Percentiles rank a stretch among this genome's conserved stretches.
Evolutionary conservation across 495 filamentous ascomycete species (phyloP).

Genomic region (Neurospora sp.): DNA sequence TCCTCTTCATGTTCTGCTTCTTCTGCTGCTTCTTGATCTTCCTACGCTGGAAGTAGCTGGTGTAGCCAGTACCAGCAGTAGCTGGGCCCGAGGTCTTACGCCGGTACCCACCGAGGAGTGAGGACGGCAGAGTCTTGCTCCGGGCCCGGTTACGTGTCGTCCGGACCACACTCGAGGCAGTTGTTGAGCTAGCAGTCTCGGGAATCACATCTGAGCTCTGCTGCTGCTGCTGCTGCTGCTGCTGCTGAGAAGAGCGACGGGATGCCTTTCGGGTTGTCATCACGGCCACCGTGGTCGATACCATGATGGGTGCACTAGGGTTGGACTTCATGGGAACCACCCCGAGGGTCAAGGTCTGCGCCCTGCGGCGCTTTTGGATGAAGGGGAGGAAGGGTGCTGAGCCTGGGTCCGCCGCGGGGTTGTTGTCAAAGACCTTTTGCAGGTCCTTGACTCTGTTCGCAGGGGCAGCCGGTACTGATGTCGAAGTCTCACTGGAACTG

Average conservation of each 20-base stretch:
- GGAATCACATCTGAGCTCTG: not conserved
- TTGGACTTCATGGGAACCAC: slow-evolving; percentile 2
- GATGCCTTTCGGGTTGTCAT: slow-evolving; percentile 4
- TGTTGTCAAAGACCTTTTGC: not conserved
- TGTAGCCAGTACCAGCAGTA: not conserved
- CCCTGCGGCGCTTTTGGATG: not conserved
- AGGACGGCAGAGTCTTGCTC: not conserved
- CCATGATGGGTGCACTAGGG: slow-evolving; percentile 13
- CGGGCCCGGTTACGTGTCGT: not conserved
- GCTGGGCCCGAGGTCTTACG: not conserved
- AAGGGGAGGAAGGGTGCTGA: slow-evolving; percentile 6
- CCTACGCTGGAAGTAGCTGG: not conserved
- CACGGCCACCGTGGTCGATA: slow-evolving; percentile 10
- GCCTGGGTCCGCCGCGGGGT: not conserved
- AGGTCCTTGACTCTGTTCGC: not conserved
- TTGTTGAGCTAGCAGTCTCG: too few species aligned
- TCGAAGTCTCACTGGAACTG: not conserved
- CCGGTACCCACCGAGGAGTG: not conserved
- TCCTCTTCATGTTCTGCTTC: slow-evolving; percentile 6
- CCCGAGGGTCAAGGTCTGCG: not conserved
- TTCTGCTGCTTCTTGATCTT: slow-evolving; percentile 1
- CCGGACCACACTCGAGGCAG: not conserved
- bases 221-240: not conserved
- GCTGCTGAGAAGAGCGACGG: not conserved
- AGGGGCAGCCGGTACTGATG: not conserved